Conservation (phyloP, 495 filamentous ascomycete species). For the Penicillium salamii region DNA sequence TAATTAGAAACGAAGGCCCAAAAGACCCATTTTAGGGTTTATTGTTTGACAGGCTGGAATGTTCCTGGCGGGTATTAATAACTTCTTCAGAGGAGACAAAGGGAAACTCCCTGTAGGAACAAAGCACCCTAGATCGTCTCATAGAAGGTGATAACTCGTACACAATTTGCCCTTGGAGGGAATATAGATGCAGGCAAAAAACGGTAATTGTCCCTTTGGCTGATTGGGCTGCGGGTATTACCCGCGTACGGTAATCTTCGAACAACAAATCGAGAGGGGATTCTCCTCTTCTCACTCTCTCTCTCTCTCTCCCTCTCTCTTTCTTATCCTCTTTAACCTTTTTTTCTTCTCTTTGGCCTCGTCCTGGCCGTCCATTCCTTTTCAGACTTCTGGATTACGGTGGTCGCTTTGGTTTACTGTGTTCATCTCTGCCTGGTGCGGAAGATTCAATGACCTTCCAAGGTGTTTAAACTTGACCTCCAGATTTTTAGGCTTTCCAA, state of each 20-base stretch:
- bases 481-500: constrained; percentile 41
- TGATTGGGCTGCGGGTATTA: constrained; percentile 6
- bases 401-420: constrained; percentile 11
- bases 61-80: neutral
- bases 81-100: neutral
- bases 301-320: constrained; percentile 38
- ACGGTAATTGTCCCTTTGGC: neutral
- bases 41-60: constrained; percentile 11
- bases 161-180: too few relatives aligned
- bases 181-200: too few relatives aligned
- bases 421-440: constrained; percentile 29
- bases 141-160: too few relatives aligned
- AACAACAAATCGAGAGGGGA: neutral
- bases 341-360: constrained; percentile 29
- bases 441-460: constrained; percentile 37
- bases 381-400: constrained; percentile 12
- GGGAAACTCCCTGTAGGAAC: neutral
- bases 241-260: constrained; percentile 4
- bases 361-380: constrained; percentile 51
- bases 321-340: constrained; percentile 8
- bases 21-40: neutral
- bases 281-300: constrained; percentile 16
- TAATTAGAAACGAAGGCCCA: too few relatives aligned
- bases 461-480: constrained; percentile 37
- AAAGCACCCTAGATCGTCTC: neutral